Conservation (phyloP, 371 early-diverging fungal genomes). For the Blakeslea trispora region DNA sequence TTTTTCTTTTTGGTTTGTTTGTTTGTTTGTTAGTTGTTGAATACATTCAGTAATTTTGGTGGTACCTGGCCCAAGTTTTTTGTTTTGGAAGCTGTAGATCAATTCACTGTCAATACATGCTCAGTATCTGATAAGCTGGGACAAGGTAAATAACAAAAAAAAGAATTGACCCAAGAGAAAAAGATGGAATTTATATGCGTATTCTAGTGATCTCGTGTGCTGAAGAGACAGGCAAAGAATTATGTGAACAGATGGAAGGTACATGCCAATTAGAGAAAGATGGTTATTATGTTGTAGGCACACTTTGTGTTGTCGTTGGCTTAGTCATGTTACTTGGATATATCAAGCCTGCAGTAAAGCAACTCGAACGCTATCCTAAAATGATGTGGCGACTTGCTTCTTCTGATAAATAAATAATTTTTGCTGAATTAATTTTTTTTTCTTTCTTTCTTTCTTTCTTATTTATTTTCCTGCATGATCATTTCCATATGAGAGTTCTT, state of each 20-base stretch:
- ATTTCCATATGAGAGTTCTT: not conserved
- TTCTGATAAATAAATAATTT: not conserved
- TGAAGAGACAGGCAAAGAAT: constrained; percentile 58
- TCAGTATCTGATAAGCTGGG: constrained; percentile 34
- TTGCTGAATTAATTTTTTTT: constrained; percentile 6
- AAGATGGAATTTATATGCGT: not conserved
- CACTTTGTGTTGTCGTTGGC: constrained; percentile 68
- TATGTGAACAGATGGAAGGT: constrained; percentile 73
- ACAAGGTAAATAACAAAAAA: constrained; percentile 35
- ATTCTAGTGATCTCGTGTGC: constrained; percentile 54
- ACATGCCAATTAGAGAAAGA: constrained; percentile 67
- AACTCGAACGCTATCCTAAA: constrained; percentile 64
- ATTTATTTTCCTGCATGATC: constrained; percentile 3
- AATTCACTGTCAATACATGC: constrained; percentile 78
- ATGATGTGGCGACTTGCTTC: constrained; percentile 40
- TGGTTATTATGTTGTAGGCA: constrained; percentile 86
- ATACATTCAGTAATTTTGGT: constrained; percentile 95
- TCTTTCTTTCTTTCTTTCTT: constrained; percentile 9
- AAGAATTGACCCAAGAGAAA: not conserved
- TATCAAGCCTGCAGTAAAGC: constrained; percentile 67
- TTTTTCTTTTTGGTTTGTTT: too few species aligned
- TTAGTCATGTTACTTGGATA: constrained; percentile 58
- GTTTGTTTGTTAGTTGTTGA: constrained; percentile 68
- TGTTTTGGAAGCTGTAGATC: constrained; percentile 92
- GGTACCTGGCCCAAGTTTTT: constrained; percentile 98